Conservation (phyloP, 306 rosid species). For the Lotus japonicus region DNA sequence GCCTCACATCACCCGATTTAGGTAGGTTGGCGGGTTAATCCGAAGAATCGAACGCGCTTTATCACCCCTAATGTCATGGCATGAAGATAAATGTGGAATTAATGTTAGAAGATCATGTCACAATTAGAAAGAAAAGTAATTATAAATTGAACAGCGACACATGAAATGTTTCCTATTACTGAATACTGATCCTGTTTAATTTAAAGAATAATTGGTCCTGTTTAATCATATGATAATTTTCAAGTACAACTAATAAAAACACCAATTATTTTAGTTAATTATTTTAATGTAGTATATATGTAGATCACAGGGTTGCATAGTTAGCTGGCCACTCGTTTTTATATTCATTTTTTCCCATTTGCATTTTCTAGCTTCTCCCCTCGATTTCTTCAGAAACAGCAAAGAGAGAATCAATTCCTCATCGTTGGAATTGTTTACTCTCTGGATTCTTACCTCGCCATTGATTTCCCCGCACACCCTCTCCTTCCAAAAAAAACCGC, state of each 20-base stretch:
- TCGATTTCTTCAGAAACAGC: conserved; percentile 36
- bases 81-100: too few species aligned
- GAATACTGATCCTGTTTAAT: not conserved
- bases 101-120: too few species aligned
- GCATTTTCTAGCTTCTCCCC: conserved; percentile 22
- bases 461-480: conserved; percentile 15
- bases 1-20: too few species aligned
- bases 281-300: conserved; percentile 33
- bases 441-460: conserved; percentile 25
- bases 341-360: conserved; percentile 11
- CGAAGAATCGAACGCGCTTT: too few species aligned
- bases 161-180: not conserved
- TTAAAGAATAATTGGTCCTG: conserved; percentile 28
- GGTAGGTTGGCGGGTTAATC: too few species aligned
- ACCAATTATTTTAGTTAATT: not conserved
- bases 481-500: not conserved
- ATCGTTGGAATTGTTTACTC: conserved; percentile 19
- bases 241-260: conserved; percentile 26
- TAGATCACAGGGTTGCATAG: conserved; percentile 44
- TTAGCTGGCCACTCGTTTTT: conserved; percentile 85
- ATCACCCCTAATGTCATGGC: too few species aligned
- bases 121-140: too few species aligned
- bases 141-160: not conserved
- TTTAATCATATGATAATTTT: conserved; percentile 12
- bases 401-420: conserved; percentile 24